phyloP scores from a whole-genome alignment of 2,329 filamentous ascomycete species.

The Cordyceps cateniannulata region DNA sequence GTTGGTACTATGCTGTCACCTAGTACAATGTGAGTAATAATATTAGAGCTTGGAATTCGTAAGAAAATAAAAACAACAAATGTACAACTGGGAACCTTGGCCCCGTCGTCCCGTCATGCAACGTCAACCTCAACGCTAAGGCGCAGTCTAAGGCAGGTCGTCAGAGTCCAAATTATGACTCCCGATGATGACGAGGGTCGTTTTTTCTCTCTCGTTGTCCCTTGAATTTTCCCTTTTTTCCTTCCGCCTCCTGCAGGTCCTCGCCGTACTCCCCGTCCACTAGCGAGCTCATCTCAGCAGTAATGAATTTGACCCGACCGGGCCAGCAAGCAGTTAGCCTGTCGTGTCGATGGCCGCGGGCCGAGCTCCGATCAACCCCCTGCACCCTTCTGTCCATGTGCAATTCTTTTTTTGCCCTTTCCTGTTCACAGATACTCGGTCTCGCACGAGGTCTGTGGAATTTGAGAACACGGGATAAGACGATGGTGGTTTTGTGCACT shows the following conservation, averaged over 20 bases:
- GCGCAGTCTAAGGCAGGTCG: background rate
- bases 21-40: background rate
- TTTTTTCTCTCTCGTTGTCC: background rate
- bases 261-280: background rate
- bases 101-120: slow-evolving; percentile 3
- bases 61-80: background rate
- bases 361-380: slow-evolving; percentile 9
- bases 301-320: background rate
- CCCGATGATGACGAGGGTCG: background rate
- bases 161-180: background rate
- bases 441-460: background rate
- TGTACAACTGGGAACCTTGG: background rate
- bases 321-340: background rate
- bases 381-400: background rate
- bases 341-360: slow-evolving; percentile 4
- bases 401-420: background rate
- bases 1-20: background rate
- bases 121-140: slow-evolving; percentile 6
- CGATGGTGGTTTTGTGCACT: background rate
- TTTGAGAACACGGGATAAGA: slow-evolving; percentile 2
- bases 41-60: background rate
- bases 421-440: background rate
- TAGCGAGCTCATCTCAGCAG: slow-evolving; percentile 5
- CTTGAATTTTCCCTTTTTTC: background rate
- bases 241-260: background rate